A percentile compares a stretch with the other conserved stretches of the same genome.
Evolutionary conservation across 768 basidiomycete species (phyloP).

Genomic region (Xerocomellus chrysenteron): DNA sequence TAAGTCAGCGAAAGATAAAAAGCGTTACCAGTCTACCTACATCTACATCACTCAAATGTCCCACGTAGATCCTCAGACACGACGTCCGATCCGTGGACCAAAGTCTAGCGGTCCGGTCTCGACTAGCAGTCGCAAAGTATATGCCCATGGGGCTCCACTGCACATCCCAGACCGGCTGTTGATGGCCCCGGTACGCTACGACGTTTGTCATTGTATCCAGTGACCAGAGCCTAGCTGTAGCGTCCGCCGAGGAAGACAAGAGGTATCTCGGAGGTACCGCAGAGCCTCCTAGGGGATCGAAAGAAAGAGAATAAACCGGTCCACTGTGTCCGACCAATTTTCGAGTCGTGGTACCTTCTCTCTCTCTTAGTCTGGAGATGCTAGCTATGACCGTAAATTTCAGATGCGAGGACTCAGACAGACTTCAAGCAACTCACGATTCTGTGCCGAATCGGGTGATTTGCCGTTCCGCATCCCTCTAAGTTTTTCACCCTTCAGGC

Average conservation of each 20-base stretch:
- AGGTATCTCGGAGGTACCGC: constrained; percentile 83
- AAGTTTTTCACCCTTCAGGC: constrained; percentile 86
- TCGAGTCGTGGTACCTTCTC: constrained; percentile 77
- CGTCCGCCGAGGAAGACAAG: constrained; percentile 89
- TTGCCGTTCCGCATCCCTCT: constrained; percentile 69
- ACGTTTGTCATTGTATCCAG: constrained; percentile 92
- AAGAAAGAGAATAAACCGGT: constrained; percentile 91
- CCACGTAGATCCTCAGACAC: constrained; percentile 88
- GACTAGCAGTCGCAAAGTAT: constrained; percentile 96
- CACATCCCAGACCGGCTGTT: constrained; percentile 98
- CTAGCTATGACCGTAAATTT: constrained; percentile 41
- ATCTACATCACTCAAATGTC: constrained; percentile 95
- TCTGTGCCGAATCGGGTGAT: constrained; percentile 51
- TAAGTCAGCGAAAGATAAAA: constrained; percentile 4
- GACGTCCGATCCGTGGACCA: constrained; percentile 94
- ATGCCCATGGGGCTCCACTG: constrained; percentile 98
- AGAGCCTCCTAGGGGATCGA: constrained; percentile 89
- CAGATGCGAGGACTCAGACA: not conserved
- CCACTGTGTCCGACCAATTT: constrained; percentile 97
- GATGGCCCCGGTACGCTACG: constrained; percentile 92
- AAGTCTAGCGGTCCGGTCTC: constrained; percentile 90
- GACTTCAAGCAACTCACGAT: constrained; percentile 49
- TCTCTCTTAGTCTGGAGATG: constrained; percentile 66
- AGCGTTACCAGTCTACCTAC: constrained; percentile 49
- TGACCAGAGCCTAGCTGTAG: constrained; percentile 91